These are phyloP conservation scores for Solanum chiquidenum DNA, from an alignment of 257 asterid species.

Conservation along the genomic window DNA sequence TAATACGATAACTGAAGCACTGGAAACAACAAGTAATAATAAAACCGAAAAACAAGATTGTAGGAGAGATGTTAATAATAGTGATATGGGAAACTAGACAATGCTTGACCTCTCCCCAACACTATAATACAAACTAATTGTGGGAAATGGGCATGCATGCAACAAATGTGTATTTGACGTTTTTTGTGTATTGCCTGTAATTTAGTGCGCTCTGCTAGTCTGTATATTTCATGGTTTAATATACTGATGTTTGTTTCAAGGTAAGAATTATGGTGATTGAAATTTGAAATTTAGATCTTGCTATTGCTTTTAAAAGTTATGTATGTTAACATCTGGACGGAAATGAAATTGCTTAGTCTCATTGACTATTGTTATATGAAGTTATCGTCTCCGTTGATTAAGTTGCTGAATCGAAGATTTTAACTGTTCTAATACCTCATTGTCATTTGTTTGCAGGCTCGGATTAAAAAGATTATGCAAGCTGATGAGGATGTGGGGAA, in stretches of 20 bases:
- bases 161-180: not conserved
- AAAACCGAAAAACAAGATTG: not conserved
- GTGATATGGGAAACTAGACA: not conserved
- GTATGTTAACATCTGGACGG: not conserved
- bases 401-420: not conserved
- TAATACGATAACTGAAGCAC: not conserved
- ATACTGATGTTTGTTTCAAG: not conserved
- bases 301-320: not conserved
- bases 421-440: not conserved
- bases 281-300: not conserved
- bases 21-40: not conserved
- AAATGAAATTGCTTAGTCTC: not conserved
- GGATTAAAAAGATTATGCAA: slow-evolving; percentile 87
- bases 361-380: not conserved
- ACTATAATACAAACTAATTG: not conserved
- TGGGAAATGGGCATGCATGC: not conserved
- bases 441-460: slow-evolving; percentile 33
- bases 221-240: not conserved
- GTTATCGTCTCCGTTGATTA: not conserved
- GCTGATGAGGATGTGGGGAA: slow-evolving; percentile 87
- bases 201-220: not conserved
- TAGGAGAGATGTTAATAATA: not conserved
- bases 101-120: not conserved
- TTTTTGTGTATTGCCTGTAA: not conserved
- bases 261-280: not conserved